Evolutionary conservation across 176 grass and related monocot genomes (phyloP), one percentile per base, ranked within the genome.

Genomic region (Aegilops speltoides): DNA sequence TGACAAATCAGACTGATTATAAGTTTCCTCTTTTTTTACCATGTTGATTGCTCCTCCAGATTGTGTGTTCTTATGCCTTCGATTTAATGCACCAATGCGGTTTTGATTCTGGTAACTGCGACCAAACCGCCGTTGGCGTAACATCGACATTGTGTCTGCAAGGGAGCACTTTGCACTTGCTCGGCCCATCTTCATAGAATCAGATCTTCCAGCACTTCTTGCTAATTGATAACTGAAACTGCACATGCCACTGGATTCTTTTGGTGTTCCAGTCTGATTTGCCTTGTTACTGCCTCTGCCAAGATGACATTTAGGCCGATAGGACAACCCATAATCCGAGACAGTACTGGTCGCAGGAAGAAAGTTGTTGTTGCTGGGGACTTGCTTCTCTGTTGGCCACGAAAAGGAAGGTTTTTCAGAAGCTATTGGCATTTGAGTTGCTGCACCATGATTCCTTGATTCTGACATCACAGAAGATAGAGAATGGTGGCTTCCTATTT

Each of bases 71-170:
- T n/a, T 78, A 54, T 85, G 41, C 24, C 31, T 81, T 31, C 20
- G 54, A 64, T 85, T 85, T 61, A 73, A 45, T 43, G 32, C 71
- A 82, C 54, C 45, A 6, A 72, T 85, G 32, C 19, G 10, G 37
- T 76, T 84, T 56, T 29, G 82, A 7, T 64, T 77, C 24, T 72
- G 63, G 52, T 72, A 59, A 70, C 34, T 71, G 24, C 20, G 7
- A 33, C 8, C 24, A 17, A 73, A 7, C 20, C 22, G n/a, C 2
- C 8, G 77, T 71, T 76, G 50, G 17, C 14, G 64, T 45, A 88
- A 80, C 9, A 57, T 8, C 4, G 86, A 77, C 90, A 82, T 91
- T 72, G 77, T 82, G 64, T 82, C 82, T 34, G 86, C 82, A 65
- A 91, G 52, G 71, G 86, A 91, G 14, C 0, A 10, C 6, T 64